Evolutionary conservation across 2,329 filamentous ascomycete species (phyloP).

Genomic region (Triangularia setosa): DNA sequence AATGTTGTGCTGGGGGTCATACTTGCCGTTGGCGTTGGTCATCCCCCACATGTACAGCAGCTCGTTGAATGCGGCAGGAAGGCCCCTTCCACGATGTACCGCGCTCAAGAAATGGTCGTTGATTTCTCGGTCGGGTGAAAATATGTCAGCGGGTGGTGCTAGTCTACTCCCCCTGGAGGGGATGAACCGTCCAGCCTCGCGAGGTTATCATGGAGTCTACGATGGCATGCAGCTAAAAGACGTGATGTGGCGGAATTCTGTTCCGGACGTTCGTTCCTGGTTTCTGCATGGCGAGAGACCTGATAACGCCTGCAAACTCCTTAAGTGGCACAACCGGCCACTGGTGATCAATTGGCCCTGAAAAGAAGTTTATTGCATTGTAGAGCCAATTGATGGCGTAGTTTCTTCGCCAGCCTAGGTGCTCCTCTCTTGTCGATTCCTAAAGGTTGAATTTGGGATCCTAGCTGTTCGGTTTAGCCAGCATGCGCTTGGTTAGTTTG

Average conservation of each 20-base stretch:
- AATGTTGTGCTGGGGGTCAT: constrained; percentile 46
- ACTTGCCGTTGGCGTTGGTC: background rate
- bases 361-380: constrained; percentile 46
- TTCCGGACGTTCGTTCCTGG: constrained; percentile 34
- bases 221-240: constrained; percentile 49
- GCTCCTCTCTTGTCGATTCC: constrained; percentile 35
- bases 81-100: background rate
- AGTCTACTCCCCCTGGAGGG: constrained; percentile 36
- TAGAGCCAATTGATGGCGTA: constrained; percentile 52
- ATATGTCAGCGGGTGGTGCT: constrained; percentile 32
- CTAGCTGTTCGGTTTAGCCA: constrained; percentile 38
- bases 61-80: background rate
- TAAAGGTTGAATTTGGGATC: constrained; percentile 38
- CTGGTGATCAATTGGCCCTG: constrained; percentile 37
- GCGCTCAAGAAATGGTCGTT: constrained; percentile 39
- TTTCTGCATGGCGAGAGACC: constrained; percentile 44
- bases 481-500: constrained; percentile 44
- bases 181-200: constrained; percentile 41
- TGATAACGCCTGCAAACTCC: constrained; percentile 43
- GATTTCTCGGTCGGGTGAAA: constrained; percentile 39
- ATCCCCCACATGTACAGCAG: background rate
- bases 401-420: constrained; percentile 42
- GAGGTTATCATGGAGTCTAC: constrained; percentile 44
- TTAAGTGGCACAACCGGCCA: constrained; percentile 42
- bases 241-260: constrained; percentile 43